Conservation (phyloP, 2,329 filamentous ascomycete genomes). For the Aureobasidium namibiae region DNA sequence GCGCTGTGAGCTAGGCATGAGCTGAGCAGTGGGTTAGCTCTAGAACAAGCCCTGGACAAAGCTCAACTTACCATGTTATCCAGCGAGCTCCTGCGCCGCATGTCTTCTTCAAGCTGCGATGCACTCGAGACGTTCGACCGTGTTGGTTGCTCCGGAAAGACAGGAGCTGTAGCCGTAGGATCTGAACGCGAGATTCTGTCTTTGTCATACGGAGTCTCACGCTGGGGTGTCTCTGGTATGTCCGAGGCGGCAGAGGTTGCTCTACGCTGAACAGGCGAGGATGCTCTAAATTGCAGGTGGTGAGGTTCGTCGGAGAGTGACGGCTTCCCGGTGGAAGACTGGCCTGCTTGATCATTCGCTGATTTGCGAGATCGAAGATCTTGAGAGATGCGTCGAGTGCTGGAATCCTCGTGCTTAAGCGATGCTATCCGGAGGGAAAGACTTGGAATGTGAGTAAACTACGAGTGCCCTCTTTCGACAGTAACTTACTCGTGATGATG, state of each 20-base stretch:
- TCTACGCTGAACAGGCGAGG: background rate
- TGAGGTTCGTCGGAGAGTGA: background rate
- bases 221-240: background rate
- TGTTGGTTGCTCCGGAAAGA: background rate
- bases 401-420: background rate
- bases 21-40: background rate
- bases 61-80: background rate
- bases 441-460: background rate
- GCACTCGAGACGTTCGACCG: background rate
- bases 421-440: background rate
- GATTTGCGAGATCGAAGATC: background rate
- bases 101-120: background rate
- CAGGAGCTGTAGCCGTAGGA: background rate
- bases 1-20: background rate
- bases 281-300: background rate
- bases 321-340: background rate
- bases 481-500: constrained; percentile 1
- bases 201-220: background rate
- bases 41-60: background rate
- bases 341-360: background rate
- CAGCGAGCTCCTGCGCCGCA: background rate
- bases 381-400: background rate
- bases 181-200: too few relatives aligned
- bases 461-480: too few relatives aligned
- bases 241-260: background rate